phyloP scores from a whole-genome alignment of 208 protist species.

The Crithidia brevicula region DNA sequence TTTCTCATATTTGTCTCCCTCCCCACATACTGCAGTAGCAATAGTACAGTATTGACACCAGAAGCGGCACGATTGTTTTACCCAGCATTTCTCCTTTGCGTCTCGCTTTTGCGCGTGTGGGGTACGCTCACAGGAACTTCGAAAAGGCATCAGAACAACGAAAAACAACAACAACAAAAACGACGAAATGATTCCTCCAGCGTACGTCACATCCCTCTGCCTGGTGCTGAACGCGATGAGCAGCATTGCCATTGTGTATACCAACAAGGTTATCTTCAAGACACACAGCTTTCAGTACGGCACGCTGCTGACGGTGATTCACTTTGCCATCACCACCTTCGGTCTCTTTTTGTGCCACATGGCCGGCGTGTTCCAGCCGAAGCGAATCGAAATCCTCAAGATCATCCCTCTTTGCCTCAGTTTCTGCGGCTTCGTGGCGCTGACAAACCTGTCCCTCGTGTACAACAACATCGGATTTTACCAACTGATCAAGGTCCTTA shows the following conservation, averaged over 20 bases:
- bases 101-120: too few relatives aligned
- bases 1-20: too few relatives aligned
- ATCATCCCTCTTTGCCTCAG: slow-evolving; percentile 77
- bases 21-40: too few relatives aligned
- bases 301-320: slow-evolving; percentile 68
- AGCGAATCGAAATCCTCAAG: slow-evolving; percentile 46
- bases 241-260: slow-evolving; percentile 63
- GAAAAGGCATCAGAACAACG: too few relatives aligned
- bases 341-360: slow-evolving; percentile 49
- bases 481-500: slow-evolving; percentile 87
- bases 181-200: slow-evolving; percentile 7
- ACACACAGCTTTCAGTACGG: slow-evolving; percentile 55
- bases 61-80: too few relatives aligned
- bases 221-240: slow-evolving; percentile 69
- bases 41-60: too few relatives aligned
- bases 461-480: slow-evolving; percentile 93
- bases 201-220: slow-evolving; percentile 30
- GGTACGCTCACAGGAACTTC: too few relatives aligned
- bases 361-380: slow-evolving; percentile 57
- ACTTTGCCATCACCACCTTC: slow-evolving; percentile 70
- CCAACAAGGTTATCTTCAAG: slow-evolving; percentile 77
- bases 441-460: slow-evolving; percentile 87
- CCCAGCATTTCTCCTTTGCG: too few relatives aligned
- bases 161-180: slow-evolving; percentile 13
- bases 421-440: slow-evolving; percentile 89